Percentiles rank a stretch among this genome's conserved stretches.
Conservation (phyloP, 2,329 filamentous ascomycete genomes). For the Lachnellula willkommii region DNA sequence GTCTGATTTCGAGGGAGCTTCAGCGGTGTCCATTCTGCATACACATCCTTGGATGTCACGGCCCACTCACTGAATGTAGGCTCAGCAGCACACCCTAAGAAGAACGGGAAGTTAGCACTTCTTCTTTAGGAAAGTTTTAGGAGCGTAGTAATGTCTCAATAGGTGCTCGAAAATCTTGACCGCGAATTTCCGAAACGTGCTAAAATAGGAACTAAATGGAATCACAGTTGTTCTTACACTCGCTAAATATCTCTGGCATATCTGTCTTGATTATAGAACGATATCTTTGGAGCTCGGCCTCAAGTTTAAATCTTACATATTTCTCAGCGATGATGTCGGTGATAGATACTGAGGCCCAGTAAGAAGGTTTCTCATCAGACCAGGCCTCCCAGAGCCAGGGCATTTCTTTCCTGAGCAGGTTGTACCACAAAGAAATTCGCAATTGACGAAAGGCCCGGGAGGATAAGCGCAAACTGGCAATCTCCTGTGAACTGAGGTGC, state of each 20-base stretch:
- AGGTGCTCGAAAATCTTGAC: too few species aligned
- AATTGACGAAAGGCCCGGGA: slow-evolving; percentile 20
- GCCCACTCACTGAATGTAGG: slow-evolving; percentile 1
- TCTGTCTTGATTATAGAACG: neutral
- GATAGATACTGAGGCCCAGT: neutral
- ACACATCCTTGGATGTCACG: neutral
- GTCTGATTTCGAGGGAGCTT: neutral
- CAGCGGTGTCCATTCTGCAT: neutral
- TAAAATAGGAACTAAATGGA: too few species aligned
- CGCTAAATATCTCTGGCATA: neutral
- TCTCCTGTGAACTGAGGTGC: slow-evolving; percentile 16
- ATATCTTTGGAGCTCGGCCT: neutral
- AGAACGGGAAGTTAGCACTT: too few species aligned
- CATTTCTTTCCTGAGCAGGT: slow-evolving; percentile 19
- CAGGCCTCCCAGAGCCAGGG: slow-evolving; percentile 23
- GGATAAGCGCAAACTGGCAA: slow-evolving; percentile 18
- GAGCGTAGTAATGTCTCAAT: too few species aligned
- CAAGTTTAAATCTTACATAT: neutral
- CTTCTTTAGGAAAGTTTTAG: too few species aligned
- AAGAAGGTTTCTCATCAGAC: neutral
- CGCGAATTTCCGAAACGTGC: too few species aligned
- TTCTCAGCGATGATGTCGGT: neutral
- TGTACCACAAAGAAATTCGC: slow-evolving; percentile 18
- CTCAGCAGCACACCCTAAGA: neutral
- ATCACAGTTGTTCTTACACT: neutral